phyloP scores from a whole-genome alignment of 1,284 basidiomycete genomes.

The Microbotryum saponariae region DNA sequence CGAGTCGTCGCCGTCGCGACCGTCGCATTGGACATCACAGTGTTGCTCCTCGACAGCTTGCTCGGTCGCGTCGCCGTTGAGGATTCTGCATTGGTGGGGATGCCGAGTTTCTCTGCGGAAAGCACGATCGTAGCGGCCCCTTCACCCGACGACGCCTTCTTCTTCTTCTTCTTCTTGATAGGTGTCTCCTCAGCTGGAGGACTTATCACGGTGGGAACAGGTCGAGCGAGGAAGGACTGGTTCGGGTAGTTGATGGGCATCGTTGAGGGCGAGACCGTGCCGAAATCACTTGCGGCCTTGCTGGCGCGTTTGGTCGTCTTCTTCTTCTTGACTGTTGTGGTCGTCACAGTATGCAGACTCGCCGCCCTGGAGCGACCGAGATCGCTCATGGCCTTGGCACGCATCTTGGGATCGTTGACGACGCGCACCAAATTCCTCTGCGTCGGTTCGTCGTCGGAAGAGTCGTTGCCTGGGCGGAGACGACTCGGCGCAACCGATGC shows the following conservation, averaged over 20 bases:
- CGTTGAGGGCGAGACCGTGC: conserved; percentile 5
- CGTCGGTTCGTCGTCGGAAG: conserved; percentile 28
- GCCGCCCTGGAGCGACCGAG: conserved; percentile 11
- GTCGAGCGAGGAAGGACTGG: conserved; percentile 2
- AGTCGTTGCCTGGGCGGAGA: conserved; percentile 6
- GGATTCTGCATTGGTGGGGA: conserved; percentile 12
- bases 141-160: conserved; percentile 12
- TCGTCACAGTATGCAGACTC: background rate
- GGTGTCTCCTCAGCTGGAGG: conserved; percentile 11
- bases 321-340: background rate
- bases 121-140: conserved; percentile 16
- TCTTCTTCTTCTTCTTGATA: conserved; percentile 26
- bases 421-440: conserved; percentile 24
- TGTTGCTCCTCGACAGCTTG: conserved; percentile 17
- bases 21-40: conserved; percentile 4
- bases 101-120: conserved; percentile 27
- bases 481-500: too few species aligned
- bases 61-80: conserved; percentile 3
- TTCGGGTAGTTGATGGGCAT: background rate
- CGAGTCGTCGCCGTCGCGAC: background rate
- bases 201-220: background rate
- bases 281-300: conserved; percentile 28
- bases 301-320: conserved; percentile 11
- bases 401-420: conserved; percentile 30
- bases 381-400: conserved; percentile 25